These are phyloP conservation scores for Torulaspora franciscae DNA, from an alignment of 805 yeast genomes.

Conservation along the genomic window DNA sequence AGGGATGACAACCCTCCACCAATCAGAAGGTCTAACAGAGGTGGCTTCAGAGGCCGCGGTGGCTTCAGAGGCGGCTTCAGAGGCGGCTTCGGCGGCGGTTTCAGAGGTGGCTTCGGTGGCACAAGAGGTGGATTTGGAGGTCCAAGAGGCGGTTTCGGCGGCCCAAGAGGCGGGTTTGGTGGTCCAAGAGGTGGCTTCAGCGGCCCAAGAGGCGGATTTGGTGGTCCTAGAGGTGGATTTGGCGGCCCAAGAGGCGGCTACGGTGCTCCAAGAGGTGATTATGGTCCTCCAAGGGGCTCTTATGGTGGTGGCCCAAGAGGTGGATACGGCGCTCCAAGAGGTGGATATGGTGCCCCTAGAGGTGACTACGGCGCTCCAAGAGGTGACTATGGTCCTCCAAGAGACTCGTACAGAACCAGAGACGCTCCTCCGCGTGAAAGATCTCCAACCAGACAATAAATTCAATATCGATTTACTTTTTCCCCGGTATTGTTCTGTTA, in stretches of 20 bases:
- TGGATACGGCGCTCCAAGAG: constrained; percentile 32
- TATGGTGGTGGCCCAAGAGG: constrained; percentile 34
- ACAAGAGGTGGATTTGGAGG: constrained; percentile 35
- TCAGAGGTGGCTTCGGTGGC: constrained; percentile 32
- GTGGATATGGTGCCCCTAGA: constrained; percentile 30
- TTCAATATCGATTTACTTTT: background rate
- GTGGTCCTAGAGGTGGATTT: constrained; percentile 38
- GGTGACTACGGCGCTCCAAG: constrained; percentile 30
- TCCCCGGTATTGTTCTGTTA: constrained; percentile 1
- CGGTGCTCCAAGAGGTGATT: constrained; percentile 30
- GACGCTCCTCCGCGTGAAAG: constrained; percentile 57
- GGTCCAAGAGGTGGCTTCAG: constrained; percentile 33
- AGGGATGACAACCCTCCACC: constrained; percentile 61
- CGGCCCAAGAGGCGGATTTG: constrained; percentile 22
- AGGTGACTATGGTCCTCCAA: constrained; percentile 33
- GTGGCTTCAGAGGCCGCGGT: constrained; percentile 45
- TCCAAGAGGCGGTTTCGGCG: constrained; percentile 32
- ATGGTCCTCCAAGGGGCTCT: constrained; percentile 30
- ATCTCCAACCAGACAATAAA: constrained; percentile 61
- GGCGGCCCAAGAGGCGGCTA: constrained; percentile 28
- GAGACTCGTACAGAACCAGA: constrained; percentile 47
- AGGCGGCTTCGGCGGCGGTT: constrained; percentile 36
- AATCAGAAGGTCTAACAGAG: constrained; percentile 44
- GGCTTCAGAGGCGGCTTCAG: constrained; percentile 47
- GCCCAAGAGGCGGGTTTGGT: constrained; percentile 41